Percentiles rank a stretch among this genome's conserved stretches.
Evolutionary conservation across 164 flowering plant genomes (phyloP).

Genomic region (Magnolia sinica): DNA sequence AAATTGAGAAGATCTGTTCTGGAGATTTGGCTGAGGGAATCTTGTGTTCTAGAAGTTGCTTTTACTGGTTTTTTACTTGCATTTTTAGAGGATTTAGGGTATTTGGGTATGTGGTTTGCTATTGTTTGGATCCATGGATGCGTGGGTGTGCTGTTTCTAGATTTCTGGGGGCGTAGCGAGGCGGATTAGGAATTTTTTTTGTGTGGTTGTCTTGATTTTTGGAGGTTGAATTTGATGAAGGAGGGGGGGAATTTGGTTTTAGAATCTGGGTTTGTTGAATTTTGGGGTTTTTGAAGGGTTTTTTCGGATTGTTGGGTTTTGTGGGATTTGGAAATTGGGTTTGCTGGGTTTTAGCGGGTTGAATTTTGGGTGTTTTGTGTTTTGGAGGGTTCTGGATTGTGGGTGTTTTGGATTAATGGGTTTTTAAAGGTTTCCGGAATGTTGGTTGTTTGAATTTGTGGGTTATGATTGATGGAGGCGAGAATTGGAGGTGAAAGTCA

Average conservation of each 20-base stretch:
- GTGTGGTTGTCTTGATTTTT: neutral
- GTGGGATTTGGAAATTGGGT: neutral
- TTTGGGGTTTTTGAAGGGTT: slow-evolving; percentile 2
- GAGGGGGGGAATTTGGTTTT: neutral
- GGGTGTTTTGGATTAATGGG: slow-evolving; percentile 8
- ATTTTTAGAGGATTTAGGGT: slow-evolving; percentile 10
- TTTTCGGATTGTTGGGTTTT: slow-evolving; percentile 2
- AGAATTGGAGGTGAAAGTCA: slow-evolving; percentile 40
- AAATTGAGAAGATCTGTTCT: too few relatives aligned
- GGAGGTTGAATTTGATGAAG: neutral
- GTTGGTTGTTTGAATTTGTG: too few relatives aligned
- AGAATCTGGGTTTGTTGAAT: slow-evolving; percentile 4
- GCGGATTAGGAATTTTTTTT: slow-evolving; percentile 23
- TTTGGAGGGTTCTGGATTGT: slow-evolving; percentile 7
- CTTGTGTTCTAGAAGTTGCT: neutral
- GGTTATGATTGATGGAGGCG: slow-evolving; percentile 47
- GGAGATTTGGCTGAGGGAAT: neutral
- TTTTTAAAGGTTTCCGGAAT: too few relatives aligned
- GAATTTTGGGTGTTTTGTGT: neutral
- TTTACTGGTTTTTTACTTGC: neutral
- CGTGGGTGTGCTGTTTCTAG: slow-evolving; percentile 40
- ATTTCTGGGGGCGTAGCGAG: slow-evolving; percentile 47
- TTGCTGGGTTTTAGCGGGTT: neutral
- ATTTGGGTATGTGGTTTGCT: slow-evolving; percentile 48
- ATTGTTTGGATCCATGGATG: slow-evolving; percentile 50